Evolutionary conservation across 805 yeast genomes (phyloP), one percentile per base, ranked within the genome.

Genomic region (Yueomyces sp.): DNA sequence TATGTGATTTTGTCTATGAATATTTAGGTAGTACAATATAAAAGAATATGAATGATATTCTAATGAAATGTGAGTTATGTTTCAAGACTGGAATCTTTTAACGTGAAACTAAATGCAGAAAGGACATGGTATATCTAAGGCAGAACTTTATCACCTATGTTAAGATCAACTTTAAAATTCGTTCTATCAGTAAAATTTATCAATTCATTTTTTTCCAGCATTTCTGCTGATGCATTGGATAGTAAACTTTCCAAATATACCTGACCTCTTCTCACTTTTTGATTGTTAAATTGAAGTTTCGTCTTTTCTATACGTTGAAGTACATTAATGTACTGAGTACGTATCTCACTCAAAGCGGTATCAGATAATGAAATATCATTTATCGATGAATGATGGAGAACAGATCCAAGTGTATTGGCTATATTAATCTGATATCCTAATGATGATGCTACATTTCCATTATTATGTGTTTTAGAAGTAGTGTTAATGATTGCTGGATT

Each of bases 211-310:
- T 30, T 30, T 9, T 6, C 9, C 33, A 6, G 9, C n/a, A 6
- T 38, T 6, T 28, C 43, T 39, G 31, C 40, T 36, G 37, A 40
- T 26, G 32, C 37, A 37, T 30, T 42, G 36, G 36, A 42, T 42
- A 26, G 31, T 29, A 42, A 34, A 33, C 38, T 38, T 40, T 36
- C 40, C 46, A 26, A 47, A 41, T 26, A 37, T 42, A n/a, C 46
- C 36, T 37, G 41, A 40, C 37, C 42, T 11, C 37, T 39, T 42
- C 39, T 41, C 9, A 40, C 34, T 37, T 43, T 32, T 28, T 45
- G 33, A 34, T 44, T 5, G 38, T 38, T 34, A 36, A 9, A 26
- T 29, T 41, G 33, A 41, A 37, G 37, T n/a, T 34, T 34, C 1
- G 26, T 34, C 26, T 34, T 34, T 34, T 34, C 37, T 5, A 34